Evolutionary conservation across 176 grass and related monocot genomes (phyloP), one percentile per base, ranked within the genome.

Genomic region (Cocos nucifera): DNA sequence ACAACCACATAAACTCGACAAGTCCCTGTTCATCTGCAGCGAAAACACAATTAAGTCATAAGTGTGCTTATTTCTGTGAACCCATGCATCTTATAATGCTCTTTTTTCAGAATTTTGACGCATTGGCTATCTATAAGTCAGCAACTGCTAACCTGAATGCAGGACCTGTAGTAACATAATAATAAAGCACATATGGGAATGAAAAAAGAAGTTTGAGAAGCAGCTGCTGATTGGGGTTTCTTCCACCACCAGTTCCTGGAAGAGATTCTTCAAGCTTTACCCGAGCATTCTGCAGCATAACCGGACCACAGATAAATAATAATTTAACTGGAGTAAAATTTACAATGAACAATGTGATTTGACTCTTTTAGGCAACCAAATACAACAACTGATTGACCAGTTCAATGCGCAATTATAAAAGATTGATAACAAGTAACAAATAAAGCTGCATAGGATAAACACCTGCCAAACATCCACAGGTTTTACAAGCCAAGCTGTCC

Each of bases 381-480:
- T 4, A 27, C 4, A 4, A 27, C 26, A 27, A 27, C 26, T 27
- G 26, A 2, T 27, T 27, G 26, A 27, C 26, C 26, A 4, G 26
- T 27, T 27, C 26, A 27, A 27, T 27, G 26, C 3, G 26, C 26
- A 4, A 27, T 27, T 4, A 27, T 27, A 27, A 27, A 27, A 27
- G 26, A 27, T 27, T 27, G 26, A 27, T 27, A 4, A 27, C 26
- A 4, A 27, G 26, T 51, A 48, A 83, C 63, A 63, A 54, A 17
- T 73, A 54, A 6, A 68, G 59, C 32, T 32, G 8, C 53, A 23
- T 51, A 16, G 15, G 73, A 52, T 61, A 30, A 25, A 25, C 63
- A 90, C 91, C 91, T 96, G 91, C 91, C 91, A 96, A 50, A 85
- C 79, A 78, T 82, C 83, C 6, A 96, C 86, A 73, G 86, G 86